A percentile compares a stretch with the other conserved stretches of the same genome.
These are phyloP conservation scores for Carex parvula DNA, from an alignment of 176 grass and related monocot species.

Conservation along the genomic window DNA sequence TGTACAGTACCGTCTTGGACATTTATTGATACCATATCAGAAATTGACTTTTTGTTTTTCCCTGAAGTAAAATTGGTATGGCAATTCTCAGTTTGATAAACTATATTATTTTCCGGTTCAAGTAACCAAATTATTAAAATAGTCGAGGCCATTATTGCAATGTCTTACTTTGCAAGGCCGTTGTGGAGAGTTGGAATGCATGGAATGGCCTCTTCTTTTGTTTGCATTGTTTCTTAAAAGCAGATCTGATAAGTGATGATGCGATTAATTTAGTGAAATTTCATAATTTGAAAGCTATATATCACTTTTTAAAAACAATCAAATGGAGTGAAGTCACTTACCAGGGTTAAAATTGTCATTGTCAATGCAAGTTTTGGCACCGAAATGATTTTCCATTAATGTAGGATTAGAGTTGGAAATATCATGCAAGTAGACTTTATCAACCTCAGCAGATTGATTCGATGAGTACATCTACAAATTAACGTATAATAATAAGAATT, in stretches of 20 bases:
- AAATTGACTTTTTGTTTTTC: neutral
- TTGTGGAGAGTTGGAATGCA: conserved; percentile 21
- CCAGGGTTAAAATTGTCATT: conserved; percentile 34
- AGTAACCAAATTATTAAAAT: neutral
- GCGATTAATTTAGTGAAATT: neutral
- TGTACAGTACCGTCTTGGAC: conserved; percentile 29
- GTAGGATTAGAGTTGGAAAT: neutral
- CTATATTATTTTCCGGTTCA: neutral
- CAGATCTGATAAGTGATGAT: neutral
- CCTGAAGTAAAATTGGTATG: neutral
- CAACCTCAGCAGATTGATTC: conserved; percentile 51
- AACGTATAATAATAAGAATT: conserved; percentile 17
- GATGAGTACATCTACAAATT: conserved; percentile 52
- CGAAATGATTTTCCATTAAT: neutral
- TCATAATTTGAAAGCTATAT: neutral
- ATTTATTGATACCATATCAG: conserved; percentile 22
- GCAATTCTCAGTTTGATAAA: neutral
- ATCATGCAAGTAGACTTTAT: conserved; percentile 11
- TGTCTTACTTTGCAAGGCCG: conserved; percentile 36
- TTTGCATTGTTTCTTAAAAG: neutral
- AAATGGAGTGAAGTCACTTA: conserved; percentile 1
- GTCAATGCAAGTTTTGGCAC: conserved; percentile 5
- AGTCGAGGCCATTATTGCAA: neutral
- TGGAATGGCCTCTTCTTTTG: neutral
- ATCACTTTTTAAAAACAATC: neutral